phyloP scores from a whole-genome alignment of 805 yeast genomes.

The Millerago galiae region DNA sequence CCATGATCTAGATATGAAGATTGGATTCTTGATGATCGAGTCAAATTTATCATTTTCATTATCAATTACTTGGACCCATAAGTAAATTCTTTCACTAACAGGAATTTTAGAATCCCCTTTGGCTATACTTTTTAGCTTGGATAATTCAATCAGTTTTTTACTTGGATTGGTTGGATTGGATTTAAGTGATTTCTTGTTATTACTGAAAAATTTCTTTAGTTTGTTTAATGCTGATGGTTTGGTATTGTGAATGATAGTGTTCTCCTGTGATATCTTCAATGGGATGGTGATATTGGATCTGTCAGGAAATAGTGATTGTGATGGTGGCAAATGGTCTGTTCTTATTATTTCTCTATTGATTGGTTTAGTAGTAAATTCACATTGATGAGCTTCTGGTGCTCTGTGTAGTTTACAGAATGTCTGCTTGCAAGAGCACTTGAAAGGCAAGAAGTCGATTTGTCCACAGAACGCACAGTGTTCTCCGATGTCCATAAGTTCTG shows the following conservation, averaged over 20 bases:
- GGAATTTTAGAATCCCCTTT: conserved; percentile 21
- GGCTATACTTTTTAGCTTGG: conserved; percentile 16
- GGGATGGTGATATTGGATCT: conserved; percentile 15
- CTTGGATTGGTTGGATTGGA: conserved; percentile 9
- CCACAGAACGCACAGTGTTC: conserved; percentile 26
- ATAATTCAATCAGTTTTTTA: conserved; percentile 17
- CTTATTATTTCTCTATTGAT: conserved; percentile 1
- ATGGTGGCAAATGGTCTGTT: conserved; percentile 20
- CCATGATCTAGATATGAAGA: conserved; percentile 21
- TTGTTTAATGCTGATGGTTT: conserved; percentile 15
- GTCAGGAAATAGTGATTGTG: conserved; percentile 22
- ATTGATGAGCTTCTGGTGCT: conserved; percentile 19
- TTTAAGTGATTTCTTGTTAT: conserved; percentile 6
- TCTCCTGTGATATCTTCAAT: conserved; percentile 15
- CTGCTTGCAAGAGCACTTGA: conserved; percentile 21
- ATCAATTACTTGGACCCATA: conserved; percentile 23
- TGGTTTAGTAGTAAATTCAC: conserved; percentile 6
- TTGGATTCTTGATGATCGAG: conserved; percentile 13
- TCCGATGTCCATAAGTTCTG: conserved; percentile 25
- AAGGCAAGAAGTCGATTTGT: conserved; percentile 24
- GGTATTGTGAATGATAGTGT: conserved; percentile 7
- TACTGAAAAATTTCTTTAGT: conserved; percentile 15
- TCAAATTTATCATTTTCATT: conserved; percentile 18
- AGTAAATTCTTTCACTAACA: conserved; percentile 13
- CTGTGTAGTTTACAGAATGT: conserved; percentile 21